A percentile compares a stretch with the other conserved stretches of the same genome.
Evolutionary conservation across 139 green algal genomes (phyloP).

Genomic region (Volvox africanus): DNA sequence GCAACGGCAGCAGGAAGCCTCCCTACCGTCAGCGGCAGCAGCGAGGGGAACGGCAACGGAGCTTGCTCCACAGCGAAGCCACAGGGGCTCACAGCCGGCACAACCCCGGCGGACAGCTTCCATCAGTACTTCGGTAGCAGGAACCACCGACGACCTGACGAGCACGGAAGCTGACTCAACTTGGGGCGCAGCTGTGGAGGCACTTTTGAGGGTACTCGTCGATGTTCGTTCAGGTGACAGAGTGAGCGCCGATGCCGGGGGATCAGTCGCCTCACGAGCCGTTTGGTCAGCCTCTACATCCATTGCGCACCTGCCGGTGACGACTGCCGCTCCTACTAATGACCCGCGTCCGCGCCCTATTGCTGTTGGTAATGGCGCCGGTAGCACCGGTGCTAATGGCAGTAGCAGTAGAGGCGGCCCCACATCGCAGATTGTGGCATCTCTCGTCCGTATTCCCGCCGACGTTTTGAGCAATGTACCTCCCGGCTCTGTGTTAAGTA

Average conservation of each 20-base stretch:
- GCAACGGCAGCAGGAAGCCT: background rate
- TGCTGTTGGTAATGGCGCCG: background rate
- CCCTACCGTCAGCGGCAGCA: no score
- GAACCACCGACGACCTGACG: no score
- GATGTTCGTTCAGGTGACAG: background rate
- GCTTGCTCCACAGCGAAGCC: no score
- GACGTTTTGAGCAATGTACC: background rate
- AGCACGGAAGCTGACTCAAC: background rate
- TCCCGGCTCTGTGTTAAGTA: slow-evolving; percentile 1
- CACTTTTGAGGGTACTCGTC: background rate
- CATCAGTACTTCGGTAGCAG: no score
- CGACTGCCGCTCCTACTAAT: background rate
- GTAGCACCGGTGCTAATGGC: background rate
- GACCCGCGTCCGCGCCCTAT: background rate
- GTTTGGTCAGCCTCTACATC: background rate
- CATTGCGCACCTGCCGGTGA: background rate
- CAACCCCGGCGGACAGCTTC: no score
- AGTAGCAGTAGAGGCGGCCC: background rate
- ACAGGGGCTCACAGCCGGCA: no score
- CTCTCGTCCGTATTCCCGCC: background rate
- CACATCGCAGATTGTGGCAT: background rate
- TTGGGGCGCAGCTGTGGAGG: background rate
- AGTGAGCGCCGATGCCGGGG: background rate
- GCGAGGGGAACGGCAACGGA: no score
- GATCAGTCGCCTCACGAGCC: background rate